These are phyloP conservation scores for Zychaea mexicana DNA, from an alignment of 371 early-diverging fungal species.

Conservation along the genomic window DNA sequence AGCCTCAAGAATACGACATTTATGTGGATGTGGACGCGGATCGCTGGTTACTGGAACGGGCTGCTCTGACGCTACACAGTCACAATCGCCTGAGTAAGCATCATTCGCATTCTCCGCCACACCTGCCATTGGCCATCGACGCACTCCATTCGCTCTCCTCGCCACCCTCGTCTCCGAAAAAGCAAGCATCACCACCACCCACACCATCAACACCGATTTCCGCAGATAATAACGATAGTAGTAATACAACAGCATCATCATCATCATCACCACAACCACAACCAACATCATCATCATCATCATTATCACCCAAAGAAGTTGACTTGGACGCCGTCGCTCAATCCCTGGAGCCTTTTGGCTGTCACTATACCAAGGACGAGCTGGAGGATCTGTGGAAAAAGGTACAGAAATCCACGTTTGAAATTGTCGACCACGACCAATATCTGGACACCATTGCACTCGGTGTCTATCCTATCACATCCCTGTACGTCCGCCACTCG, in stretches of 20 bases:
- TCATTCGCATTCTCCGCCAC: conserved; percentile 46
- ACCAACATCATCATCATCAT: not conserved
- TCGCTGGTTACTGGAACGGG: conserved; percentile 47
- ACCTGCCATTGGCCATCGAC: conserved; percentile 34
- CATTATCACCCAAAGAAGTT: not conserved
- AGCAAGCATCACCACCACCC: too few relatives aligned
- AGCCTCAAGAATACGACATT: conserved; percentile 40
- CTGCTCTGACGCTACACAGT: conserved; percentile 46
- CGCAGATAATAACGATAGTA: too few relatives aligned
- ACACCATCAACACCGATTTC: too few relatives aligned
- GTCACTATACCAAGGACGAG: conserved; percentile 20
- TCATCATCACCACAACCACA: not conserved
- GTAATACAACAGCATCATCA: not conserved
- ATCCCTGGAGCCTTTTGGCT: conserved; percentile 25
- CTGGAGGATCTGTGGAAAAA: conserved; percentile 17
- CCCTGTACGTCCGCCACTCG: conserved; percentile 76
- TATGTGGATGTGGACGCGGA: conserved; percentile 44
- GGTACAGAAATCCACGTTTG: conserved; percentile 16
- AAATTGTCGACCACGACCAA: conserved; percentile 45
- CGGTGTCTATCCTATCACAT: conserved; percentile 75
- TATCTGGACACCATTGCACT: conserved; percentile 69
- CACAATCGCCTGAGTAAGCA: conserved; percentile 53
- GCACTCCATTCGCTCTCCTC: conserved; percentile 30
- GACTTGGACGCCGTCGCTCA: conserved; percentile 15
- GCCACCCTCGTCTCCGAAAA: too few relatives aligned